Evolutionary conservation across 768 basidiomycete genomes (phyloP), one percentile per base, ranked within the genome.

Genomic region (Tylopilus sp.): DNA sequence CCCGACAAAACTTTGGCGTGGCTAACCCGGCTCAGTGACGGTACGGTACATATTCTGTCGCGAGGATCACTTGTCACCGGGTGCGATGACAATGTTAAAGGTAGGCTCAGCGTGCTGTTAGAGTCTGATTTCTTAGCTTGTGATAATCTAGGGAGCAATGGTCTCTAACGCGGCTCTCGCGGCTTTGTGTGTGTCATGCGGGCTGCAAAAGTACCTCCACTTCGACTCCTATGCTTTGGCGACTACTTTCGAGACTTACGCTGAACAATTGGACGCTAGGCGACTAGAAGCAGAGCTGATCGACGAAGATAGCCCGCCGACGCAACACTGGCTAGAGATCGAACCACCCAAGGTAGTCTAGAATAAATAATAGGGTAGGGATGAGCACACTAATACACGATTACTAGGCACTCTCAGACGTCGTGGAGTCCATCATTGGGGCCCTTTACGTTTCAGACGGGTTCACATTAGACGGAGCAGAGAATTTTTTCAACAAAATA

Each of bases 91-190:
- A 5, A 69, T 91, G 62, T 68, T 92, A 21, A 94, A 93, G 79
- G 91, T 82, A 59, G 10, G 62, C 38, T 19, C 14, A 17, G 37
- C 7, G 50, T 24, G 30, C 10, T 42, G 34, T 8, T 26, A 29
- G 33, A 14, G 33, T 28, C 49, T 13, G 25, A 30, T 41, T 29
- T 24, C 21, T 30, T 17, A 14, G 29, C 54, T 56, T 52, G 52
- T 22, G n/a, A 33, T 14, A 21, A 19, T 28, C 31, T 60, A 92
- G 91, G 80, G 82, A 26, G 86, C 87, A 9, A 92, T 93, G 89
- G 89, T 93, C 25, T 89, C 88, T 5, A 92, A 92, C 66, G 78
- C 83, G 28, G 76, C 86, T 17, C 73, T 93, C 38, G 89, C 86
- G 34, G 86, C 90, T 3, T 68, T 92, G 53, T 90, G 87, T 58